Base-by-base conservation (phyloP, 2,329 filamentous ascomycete species). In the Curvularia verruculosa region DNA sequence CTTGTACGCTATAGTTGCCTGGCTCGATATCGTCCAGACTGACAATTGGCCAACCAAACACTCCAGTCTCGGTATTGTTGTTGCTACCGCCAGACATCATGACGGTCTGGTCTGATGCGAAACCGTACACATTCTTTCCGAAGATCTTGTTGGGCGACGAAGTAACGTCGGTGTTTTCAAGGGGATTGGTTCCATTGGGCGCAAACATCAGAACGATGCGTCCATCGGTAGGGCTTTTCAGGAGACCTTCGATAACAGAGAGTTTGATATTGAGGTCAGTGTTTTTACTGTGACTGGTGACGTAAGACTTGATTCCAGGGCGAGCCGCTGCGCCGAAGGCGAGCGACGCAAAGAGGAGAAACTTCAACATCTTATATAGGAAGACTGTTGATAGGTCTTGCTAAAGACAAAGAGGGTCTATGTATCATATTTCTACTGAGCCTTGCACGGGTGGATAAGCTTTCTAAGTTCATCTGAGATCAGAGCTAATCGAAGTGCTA, bases 151-250 rank as follows among this genome's bases (percentile, higher is more conserved):
- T 69, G 0, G 70, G 70, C 0, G 73, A 72, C 3, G 70, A 69
- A 1, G 66, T 68, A 31, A 77, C 73, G 52, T 77, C 76, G 5
- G 69, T 75, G 39, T 77, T 69, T 3, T 70, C 63, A n/a, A 77
- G 66, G 23, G 75, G 75, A 57, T 75, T 67, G 1, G 64, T 67
- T 1, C 72, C 72, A 19, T 68, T 66, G 7, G 74, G 75, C 3
- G 74, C 72, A 52, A 76, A 69, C 53, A 77, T 64, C 29, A 77
- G 47, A 13, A 68, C 58, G 28, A 76, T 58, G 15, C 69, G 69
- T n/a, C 74, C 74, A 64, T 73, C 66, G 2, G 64, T 72, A 37
- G 62, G 63, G 15, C 56, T 34, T 12, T 65, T 60, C 19, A 77
- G 49, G 4, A 77, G 59, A 3, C 68, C 71, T 8, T 66, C 59